Evolutionary conservation across 345 rosid genomes (phyloP), one percentile per base, ranked within the genome.

Genomic region (Microcos paniculata): DNA sequence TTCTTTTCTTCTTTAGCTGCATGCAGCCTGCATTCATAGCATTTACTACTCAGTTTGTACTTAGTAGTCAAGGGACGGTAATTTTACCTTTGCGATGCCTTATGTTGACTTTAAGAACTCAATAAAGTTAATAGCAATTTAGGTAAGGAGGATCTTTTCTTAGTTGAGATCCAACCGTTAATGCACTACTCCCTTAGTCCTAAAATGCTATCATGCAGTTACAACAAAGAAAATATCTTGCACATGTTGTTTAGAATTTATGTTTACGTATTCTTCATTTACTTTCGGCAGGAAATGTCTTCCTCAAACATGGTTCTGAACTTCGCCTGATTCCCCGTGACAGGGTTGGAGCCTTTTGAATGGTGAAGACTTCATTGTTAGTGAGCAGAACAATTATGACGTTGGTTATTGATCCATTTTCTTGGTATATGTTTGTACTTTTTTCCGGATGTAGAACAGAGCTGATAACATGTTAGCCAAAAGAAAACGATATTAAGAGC

Each of bases 291-390:
- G 99, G 99, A 58, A 96, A 93, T 76, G 97, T 96, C 79, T 96
- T 96, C 80, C 89, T 96, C 77, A 96, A 93, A 80, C 99, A 96
- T 81, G 99, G 99, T 1, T 91, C 98, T 5, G 98, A 93, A 55
- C 92, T 96, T 42, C 96, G 98, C 23, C 88, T 96, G 68, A 96
- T 96, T 62, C 99, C 99, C 21, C 96, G 99, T 3, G 99, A 96
- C 67, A 84, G 98, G 76, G 99, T 96, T 66, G 99, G 99, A 87
- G 84, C 89, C 76, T 81, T 74, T 12, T 76, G 71, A 62, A 23
- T 74, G 70, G 31, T 48, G 33, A 24, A 38, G 35, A 55, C 51
- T 21, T 55, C 12, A n/a, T 70, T 70, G 19, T 51, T 10, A 38
- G 28, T 13, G 45, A 70, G 48, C 55, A 33, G 15, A 38, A n/a